Evolutionary conservation across 1,139 yeast species (phyloP), one percentile per base, ranked within the genome.

Genomic region (Ogataea hybrid): DNA sequence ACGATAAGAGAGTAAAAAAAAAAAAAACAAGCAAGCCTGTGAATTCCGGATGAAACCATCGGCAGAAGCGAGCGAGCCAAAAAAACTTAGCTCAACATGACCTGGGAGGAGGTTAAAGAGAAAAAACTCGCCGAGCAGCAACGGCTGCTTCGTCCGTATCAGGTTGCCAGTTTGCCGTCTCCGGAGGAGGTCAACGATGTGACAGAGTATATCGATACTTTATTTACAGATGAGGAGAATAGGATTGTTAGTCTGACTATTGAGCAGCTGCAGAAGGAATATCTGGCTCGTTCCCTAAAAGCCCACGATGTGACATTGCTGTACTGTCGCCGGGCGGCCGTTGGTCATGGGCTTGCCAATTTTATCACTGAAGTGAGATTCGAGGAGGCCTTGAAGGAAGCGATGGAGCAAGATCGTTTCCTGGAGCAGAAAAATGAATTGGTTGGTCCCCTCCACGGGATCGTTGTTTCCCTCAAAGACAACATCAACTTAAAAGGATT

Each of bases 401-500:
- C 86, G 5, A 58, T 70, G 51, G 68, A 61, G 43, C 66, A 79
- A 51, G 87, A 81, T 54, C 70, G 67, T 4, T 71, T 76, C 52
- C 68, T 67, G 42, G 65, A 64, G 37, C 63, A 70, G 38, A 62
- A 70, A 37, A 89, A 89, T 15, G 75, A 77, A 54, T 64, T 81
- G 0, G 61, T 79, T 41, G 94, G 94, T 31, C 87, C 89, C 6
- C 68, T 84, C 43, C 94, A 84, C 53, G 94, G 94, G 14, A 65
- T 84, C 30, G 92, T 92, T 14, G 64, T 84, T 23, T 82, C 90
- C 1, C 65, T 84, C 44, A 84, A 84, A 57, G 94, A 84, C 59
- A 89, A 83, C 52, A 75, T 81, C 65, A 70, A 74, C 49, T 78
- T 69, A 56, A 69, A 66, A 41, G 82, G 77, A 16, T 76, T 67